phyloP scores from a whole-genome alignment of 2,329 filamentous ascomycete species.

The Phoma sp. region DNA sequence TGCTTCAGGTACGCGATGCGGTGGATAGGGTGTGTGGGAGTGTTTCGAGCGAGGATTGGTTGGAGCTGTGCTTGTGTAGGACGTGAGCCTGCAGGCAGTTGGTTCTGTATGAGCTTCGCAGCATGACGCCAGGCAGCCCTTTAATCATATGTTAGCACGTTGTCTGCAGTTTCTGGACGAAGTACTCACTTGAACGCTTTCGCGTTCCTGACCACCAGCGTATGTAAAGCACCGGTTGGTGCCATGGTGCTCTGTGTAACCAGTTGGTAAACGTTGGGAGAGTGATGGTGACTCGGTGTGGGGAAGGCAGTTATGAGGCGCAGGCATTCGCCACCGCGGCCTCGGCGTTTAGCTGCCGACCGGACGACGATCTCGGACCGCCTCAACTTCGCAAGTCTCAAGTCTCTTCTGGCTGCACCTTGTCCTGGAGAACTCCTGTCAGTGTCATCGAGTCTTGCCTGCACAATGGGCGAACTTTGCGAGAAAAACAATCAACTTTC shows the following conservation, averaged over 20 bases:
- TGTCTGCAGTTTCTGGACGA: neutral
- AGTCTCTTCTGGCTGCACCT: too few relatives aligned
- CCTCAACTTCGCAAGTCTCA: neutral
- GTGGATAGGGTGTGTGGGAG: conserved; percentile 66
- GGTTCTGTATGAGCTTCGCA: conserved; percentile 54
- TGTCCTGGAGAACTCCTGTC: too few relatives aligned
- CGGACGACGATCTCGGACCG: conserved; percentile 21
- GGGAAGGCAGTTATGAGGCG: conserved; percentile 34
- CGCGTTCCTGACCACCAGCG: conserved; percentile 51
- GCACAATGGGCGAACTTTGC: neutral
- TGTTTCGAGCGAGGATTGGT: conserved; percentile 65
- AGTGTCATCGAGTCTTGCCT: too few relatives aligned
- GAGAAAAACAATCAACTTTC: conserved; percentile 6
- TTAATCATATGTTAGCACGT: conserved; percentile 24
- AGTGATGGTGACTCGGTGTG: conserved; percentile 22
- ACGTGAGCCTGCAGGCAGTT: conserved; percentile 52
- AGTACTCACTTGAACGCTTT: conserved; percentile 50
- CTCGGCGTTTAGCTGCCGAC: conserved; percentile 21
- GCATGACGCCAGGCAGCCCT: conserved; percentile 59
- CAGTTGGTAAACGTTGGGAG: conserved; percentile 23
- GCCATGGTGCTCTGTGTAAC: conserved; percentile 44
- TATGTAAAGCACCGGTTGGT: conserved; percentile 46
- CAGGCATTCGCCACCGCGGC: conserved; percentile 27
- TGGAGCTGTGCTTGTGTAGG: conserved; percentile 61
- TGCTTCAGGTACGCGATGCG: conserved; percentile 70